Conservation (phyloP, 805 yeast species). For the Monosporozyma siamensis region DNA sequence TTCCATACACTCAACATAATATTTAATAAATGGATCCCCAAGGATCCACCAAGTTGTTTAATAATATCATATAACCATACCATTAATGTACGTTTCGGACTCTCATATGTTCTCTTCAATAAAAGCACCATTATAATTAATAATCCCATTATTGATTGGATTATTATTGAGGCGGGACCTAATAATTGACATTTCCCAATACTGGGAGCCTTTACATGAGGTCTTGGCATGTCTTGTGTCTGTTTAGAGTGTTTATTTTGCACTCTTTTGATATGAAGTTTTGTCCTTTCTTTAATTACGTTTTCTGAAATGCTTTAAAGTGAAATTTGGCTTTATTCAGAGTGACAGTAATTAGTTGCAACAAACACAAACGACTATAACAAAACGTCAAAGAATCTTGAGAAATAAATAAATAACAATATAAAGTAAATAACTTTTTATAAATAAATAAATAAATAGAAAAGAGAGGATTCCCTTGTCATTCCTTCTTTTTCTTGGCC, state of each 20-base stretch:
- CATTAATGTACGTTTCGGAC: conserved; percentile 79
- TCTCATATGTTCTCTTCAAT: conserved; percentile 67
- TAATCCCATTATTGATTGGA: conserved; percentile 70
- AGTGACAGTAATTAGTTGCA: too few relatives aligned
- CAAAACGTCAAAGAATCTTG: too few relatives aligned
- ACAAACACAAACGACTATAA: too few relatives aligned
- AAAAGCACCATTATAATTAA: conserved; percentile 67
- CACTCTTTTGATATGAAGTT: too few relatives aligned
- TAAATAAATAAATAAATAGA: too few relatives aligned
- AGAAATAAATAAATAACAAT: too few relatives aligned
- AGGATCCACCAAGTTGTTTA: conserved; percentile 81
- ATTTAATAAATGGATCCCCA: conserved; percentile 75
- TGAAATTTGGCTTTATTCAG: too few relatives aligned
- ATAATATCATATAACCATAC: conserved; percentile 87
- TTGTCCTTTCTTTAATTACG: too few relatives aligned
- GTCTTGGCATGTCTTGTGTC: not conserved
- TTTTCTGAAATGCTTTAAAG: too few relatives aligned
- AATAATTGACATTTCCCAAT: conserved; percentile 44
- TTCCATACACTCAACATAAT: conserved; percentile 55
- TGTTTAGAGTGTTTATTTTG: too few relatives aligned
- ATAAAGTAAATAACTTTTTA: too few relatives aligned
- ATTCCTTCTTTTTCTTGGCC: not conserved
- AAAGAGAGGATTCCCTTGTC: too few relatives aligned
- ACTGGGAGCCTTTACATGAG: not conserved
- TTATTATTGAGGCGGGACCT: conserved; percentile 77